These are phyloP conservation scores for Brassica carinata DNA, from an alignment of 345 rosid genomes.

Conservation along the genomic window DNA sequence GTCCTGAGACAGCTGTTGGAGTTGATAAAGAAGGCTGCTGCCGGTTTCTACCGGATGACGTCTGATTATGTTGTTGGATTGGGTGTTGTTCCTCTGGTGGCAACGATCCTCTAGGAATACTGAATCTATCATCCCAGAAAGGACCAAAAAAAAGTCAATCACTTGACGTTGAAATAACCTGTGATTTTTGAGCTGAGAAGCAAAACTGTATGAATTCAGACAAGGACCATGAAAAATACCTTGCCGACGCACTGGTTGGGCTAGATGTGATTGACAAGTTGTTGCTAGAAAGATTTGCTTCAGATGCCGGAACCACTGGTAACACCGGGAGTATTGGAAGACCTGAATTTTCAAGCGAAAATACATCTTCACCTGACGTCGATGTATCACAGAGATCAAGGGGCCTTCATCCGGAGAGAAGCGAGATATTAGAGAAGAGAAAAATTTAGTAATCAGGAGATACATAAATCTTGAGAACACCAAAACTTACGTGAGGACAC, in stretches of 20 bases:
- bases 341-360: constrained; percentile 60
- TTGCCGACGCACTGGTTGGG: constrained; percentile 48
- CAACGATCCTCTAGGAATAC: constrained; percentile 63
- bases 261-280: constrained; percentile 59
- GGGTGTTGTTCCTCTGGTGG: constrained; percentile 80
- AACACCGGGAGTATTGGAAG: constrained; percentile 59
- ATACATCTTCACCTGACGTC: constrained; percentile 58
- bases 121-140: constrained; percentile 69
- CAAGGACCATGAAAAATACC: constrained; percentile 22
- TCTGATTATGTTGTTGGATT: constrained; percentile 66
- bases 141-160: neutral
- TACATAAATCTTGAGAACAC: constrained; percentile 8
- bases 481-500: constrained; percentile 66
- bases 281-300: constrained; percentile 54
- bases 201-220: neutral
- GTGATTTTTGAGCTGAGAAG: neutral
- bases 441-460: neutral
- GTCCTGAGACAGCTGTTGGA: constrained; percentile 64
- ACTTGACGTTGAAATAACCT: neutral
- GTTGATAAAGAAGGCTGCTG: constrained; percentile 68
- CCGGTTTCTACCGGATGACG: constrained; percentile 60
- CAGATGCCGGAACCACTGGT: constrained; percentile 58
- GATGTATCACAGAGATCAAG: constrained; percentile 78
- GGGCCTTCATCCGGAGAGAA: constrained; percentile 70
- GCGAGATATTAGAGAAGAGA: constrained; percentile 24